Conservation (phyloP, 2,329 filamentous ascomycete genomes). For the Nothopassalora personata region DNA sequence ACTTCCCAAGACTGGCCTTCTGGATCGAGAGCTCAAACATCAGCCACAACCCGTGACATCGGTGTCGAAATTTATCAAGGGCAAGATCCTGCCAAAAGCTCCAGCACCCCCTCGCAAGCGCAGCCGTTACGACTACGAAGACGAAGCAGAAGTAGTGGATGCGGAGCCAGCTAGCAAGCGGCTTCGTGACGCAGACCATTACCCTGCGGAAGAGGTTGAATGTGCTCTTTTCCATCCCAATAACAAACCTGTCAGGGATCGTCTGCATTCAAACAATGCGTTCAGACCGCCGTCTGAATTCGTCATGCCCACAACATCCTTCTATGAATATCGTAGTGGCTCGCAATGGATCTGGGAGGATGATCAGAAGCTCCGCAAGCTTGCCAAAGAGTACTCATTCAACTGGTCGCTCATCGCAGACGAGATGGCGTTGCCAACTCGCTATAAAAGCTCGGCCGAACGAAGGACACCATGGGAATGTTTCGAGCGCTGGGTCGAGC, state of each 20-base stretch:
- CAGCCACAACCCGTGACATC: conserved; percentile 32
- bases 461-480: conserved; percentile 96
- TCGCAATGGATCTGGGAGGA: conserved; percentile 90
- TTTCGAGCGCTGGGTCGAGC: conserved; percentile 90
- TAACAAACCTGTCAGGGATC: conserved; percentile 82
- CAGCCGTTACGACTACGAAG: conserved; percentile 75
- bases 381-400: conserved; percentile 90
- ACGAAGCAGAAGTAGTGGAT: conserved; percentile 51
- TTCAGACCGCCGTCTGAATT: conserved; percentile 91
- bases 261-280: conserved; percentile 83
- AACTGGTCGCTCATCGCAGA: conserved; percentile 95
- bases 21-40: conserved; percentile 7
- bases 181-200: conserved; percentile 39
- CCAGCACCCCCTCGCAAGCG: conserved; percentile 65
- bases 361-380: conserved; percentile 77
- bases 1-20: conserved; percentile 24
- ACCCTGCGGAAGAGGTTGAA: conserved; percentile 65
- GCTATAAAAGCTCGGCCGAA: conserved; percentile 80
- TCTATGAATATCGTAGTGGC: conserved; percentile 79
- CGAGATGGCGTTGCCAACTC: conserved; percentile 66
- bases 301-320: conserved; percentile 80
- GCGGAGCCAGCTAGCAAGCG: conserved; percentile 34
- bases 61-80: conserved; percentile 79
- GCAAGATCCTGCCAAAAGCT: conserved; percentile 66
- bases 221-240: conserved; percentile 87